These are phyloP conservation scores for Lactarius quietus DNA, from an alignment of 768 basidiomycete species.

Conservation along the genomic window DNA sequence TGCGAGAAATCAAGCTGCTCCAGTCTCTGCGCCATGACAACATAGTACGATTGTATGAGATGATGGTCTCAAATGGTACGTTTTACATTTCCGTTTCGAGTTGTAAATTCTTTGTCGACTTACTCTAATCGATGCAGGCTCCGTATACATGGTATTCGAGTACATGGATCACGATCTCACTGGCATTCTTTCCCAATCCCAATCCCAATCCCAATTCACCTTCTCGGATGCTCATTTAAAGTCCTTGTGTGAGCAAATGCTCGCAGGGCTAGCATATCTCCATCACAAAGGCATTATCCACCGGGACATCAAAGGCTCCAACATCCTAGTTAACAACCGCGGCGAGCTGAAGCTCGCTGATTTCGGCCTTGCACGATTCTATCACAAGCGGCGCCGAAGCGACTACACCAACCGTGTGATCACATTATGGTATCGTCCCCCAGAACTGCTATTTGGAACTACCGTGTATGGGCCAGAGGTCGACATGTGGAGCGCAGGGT, in stretches of 20 bases:
- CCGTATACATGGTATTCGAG: constrained; percentile 99
- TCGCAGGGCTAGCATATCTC: constrained; percentile 89
- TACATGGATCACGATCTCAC: constrained; percentile 99
- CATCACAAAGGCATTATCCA: constrained; percentile 97
- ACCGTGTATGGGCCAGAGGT: constrained; percentile 97
- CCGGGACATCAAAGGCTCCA: constrained; percentile 98
- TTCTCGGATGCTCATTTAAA: constrained; percentile 90
- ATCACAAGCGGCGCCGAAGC: constrained; percentile 81
- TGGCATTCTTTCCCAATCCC: constrained; percentile 87
- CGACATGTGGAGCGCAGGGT: constrained; percentile 99
- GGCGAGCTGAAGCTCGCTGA: constrained; percentile 96
- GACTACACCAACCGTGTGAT: constrained; percentile 99
- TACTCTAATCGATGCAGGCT: constrained; percentile 47
- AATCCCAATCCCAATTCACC: constrained; percentile 83
- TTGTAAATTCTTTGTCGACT: constrained; percentile 16
- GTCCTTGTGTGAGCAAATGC: constrained; percentile 94
- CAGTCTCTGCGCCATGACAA: constrained; percentile 90
- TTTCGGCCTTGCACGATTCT: constrained; percentile 96
- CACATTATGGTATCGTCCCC: constrained; percentile 97
- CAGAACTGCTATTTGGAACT: constrained; percentile 91
- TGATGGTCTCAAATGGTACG: constrained; percentile 97
- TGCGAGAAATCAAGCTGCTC: constrained; percentile 97
- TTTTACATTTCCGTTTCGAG: constrained; percentile 3
- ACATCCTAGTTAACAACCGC: constrained; percentile 87
- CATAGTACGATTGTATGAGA: constrained; percentile 86